A percentile compares a stretch with the other conserved stretches of the same genome.
Evolutionary conservation across 148 eudicot species (phyloP).

Genomic region (Nyssa sinensis): DNA sequence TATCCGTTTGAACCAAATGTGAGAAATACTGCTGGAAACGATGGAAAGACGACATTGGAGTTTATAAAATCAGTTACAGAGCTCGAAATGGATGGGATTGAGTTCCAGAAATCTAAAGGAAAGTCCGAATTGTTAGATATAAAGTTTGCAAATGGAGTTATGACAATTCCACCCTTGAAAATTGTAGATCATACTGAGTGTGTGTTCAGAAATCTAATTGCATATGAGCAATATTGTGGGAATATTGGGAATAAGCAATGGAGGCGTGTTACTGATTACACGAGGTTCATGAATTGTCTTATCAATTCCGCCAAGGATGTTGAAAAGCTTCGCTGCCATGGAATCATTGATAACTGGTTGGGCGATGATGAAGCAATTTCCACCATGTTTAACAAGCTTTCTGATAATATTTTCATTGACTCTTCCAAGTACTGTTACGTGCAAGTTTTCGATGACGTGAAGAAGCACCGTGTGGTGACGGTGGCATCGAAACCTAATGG

Average conservation of each 20-base stretch:
- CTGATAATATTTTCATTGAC: too few relatives aligned
- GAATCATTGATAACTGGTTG: too few relatives aligned
- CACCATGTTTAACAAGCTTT: too few relatives aligned
- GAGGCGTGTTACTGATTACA: neutral
- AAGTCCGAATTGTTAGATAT: neutral
- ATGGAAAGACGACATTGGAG: neutral
- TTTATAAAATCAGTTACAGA: neutral
- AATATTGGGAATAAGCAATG: too few relatives aligned
- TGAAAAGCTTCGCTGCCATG: too few relatives aligned
- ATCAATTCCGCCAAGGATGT: neutral
- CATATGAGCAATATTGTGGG: neutral
- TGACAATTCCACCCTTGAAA: neutral
- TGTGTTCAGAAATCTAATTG: neutral
- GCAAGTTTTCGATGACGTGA: too few relatives aligned
- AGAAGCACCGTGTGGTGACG: too few relatives aligned
- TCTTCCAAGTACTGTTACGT: too few relatives aligned
- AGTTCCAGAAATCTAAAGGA: neutral
- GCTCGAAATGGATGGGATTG: neutral
- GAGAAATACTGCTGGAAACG: neutral
- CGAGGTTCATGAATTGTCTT: neutral
- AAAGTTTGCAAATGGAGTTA: neutral
- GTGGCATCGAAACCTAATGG: too few relatives aligned
- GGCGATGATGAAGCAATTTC: too few relatives aligned
- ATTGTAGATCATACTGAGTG: neutral
- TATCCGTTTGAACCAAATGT: neutral